Evolutionary conservation across 345 rosid species (phyloP).

Genomic region (Gynandropsis gynandra): DNA sequence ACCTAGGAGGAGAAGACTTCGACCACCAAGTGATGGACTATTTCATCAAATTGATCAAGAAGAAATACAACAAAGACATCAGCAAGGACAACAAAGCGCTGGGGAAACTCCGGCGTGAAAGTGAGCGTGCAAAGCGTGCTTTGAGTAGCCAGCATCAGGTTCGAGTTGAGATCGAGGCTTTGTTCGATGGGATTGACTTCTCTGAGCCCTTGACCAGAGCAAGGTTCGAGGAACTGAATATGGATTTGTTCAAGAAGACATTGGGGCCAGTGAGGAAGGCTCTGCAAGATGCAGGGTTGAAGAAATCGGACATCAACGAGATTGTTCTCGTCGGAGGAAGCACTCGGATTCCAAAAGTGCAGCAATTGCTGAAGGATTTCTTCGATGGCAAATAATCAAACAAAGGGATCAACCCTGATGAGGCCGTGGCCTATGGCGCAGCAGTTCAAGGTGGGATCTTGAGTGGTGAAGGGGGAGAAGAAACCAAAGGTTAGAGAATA

Average conservation of each 20-base stretch:
- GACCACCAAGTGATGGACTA: conserved; percentile 48
- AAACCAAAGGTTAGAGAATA: conserved; percentile 30
- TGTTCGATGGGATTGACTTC: conserved; percentile 47
- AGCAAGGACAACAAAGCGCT: conserved; percentile 40
- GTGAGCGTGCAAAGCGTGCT: conserved; percentile 52
- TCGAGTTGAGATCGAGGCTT: conserved; percentile 42
- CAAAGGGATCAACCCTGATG: conserved; percentile 51
- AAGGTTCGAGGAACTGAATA: conserved; percentile 47
- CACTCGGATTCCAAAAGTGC: conserved; percentile 49
- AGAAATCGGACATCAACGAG: conserved; percentile 38
- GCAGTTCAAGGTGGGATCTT: conserved; percentile 51
- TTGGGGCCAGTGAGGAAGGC: conserved; percentile 44
- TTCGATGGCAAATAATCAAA: conserved; percentile 47
- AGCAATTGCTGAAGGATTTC: conserved; percentile 41
- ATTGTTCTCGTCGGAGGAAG: conserved; percentile 64
- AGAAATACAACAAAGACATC: conserved; percentile 39
- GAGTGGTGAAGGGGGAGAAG: conserved; percentile 42
- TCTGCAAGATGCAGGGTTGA: conserved; percentile 38
- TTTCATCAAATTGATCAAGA: conserved; percentile 43
- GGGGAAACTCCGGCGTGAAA: conserved; percentile 45
- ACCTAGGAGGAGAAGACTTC: conserved; percentile 52
- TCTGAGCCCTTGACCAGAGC: conserved; percentile 50
- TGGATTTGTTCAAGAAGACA: conserved; percentile 50
- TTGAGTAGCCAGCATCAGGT: conserved; percentile 45
- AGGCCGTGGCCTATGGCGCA: conserved; percentile 58